Conservation (phyloP, 148 eudicot species). For the Oxyria digyna region DNA sequence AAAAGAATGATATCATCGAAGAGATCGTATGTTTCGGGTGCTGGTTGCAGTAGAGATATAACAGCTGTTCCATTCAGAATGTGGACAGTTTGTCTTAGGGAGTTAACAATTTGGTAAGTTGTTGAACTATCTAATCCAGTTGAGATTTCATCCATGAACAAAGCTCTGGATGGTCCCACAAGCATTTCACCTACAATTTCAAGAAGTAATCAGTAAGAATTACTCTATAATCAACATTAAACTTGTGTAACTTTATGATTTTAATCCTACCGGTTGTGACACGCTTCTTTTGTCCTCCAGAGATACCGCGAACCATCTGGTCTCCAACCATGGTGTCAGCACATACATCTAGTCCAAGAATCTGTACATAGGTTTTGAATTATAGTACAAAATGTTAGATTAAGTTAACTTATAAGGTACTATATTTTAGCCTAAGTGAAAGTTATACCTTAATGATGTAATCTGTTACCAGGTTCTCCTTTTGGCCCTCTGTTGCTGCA, state of each 20-base stretch:
- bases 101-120: conserved; percentile 61
- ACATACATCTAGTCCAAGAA: conserved; percentile 65
- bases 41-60: conserved; percentile 75
- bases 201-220: background rate
- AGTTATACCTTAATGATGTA: conserved; percentile 50
- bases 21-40: conserved; percentile 73
- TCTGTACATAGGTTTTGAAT: conserved; percentile 15
- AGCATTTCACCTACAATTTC: conserved; percentile 59
- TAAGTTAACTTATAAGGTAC: background rate
- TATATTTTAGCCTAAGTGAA: background rate
- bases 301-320: conserved; percentile 56
- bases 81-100: conserved; percentile 58
- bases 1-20: conserved; percentile 73
- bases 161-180: conserved; percentile 63
- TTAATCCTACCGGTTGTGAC: conserved; percentile 56
- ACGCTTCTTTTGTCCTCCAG: conserved; percentile 79
- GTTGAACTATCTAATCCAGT: conserved; percentile 87
- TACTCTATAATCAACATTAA: background rate
- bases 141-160: conserved; percentile 88
- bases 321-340: conserved; percentile 84
- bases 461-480: conserved; percentile 53
- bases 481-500: conserved; percentile 41
- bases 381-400: conserved; percentile 3
- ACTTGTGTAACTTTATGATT: background rate
- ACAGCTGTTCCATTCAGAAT: conserved; percentile 64